Evolutionary conservation across 352 stramenopile genomes (phyloP).

Genomic region (Globisporangium rhizosaccharum): DNA sequence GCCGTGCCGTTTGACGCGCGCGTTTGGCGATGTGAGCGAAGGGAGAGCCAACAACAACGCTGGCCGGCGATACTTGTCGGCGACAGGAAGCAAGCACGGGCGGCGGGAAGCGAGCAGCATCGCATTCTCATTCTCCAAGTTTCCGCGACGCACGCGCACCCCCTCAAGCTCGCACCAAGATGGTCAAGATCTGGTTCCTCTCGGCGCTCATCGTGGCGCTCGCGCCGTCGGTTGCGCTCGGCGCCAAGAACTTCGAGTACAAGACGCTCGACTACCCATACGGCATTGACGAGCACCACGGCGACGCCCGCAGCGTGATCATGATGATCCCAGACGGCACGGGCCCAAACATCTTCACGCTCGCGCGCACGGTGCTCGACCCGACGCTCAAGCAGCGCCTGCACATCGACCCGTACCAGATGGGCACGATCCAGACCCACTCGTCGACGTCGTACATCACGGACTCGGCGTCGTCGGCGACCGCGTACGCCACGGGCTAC

Average conservation of each 20-base stretch:
- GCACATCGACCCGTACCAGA: slow-evolving; percentile 52
- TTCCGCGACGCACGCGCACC: slow-evolving; percentile 9
- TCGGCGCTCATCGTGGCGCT: slow-evolving; percentile 24
- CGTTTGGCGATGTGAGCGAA: no score
- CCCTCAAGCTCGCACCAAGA: slow-evolving; percentile 7
- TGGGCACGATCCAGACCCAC: slow-evolving; percentile 53
- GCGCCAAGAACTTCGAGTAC: slow-evolving; percentile 40
- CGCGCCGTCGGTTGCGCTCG: slow-evolving; percentile 7
- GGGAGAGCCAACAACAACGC: no score
- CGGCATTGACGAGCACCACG: slow-evolving; percentile 40
- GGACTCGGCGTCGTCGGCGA: slow-evolving; percentile 49
- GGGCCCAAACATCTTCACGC: slow-evolving; percentile 53
- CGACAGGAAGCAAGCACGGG: no score
- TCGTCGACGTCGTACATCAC: slow-evolving; percentile 68
- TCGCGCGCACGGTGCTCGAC: slow-evolving; percentile 53
- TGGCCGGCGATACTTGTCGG: no score
- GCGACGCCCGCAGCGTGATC: slow-evolving; percentile 43
- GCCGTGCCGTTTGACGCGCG: no score
- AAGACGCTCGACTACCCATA: slow-evolving; percentile 63
- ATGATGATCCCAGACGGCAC: slow-evolving; percentile 76
- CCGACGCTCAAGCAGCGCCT: slow-evolving; percentile 44
- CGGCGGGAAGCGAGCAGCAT: no score
- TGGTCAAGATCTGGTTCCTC: slow-evolving; percentile 30
- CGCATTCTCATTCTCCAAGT: slow-evolving; percentile 7
- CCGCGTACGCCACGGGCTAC: slow-evolving; percentile 52